Evolutionary conservation across 805 yeast genomes (phyloP), one percentile per base, ranked within the genome.

Genomic region (Wickerhamiella occidentalis): DNA sequence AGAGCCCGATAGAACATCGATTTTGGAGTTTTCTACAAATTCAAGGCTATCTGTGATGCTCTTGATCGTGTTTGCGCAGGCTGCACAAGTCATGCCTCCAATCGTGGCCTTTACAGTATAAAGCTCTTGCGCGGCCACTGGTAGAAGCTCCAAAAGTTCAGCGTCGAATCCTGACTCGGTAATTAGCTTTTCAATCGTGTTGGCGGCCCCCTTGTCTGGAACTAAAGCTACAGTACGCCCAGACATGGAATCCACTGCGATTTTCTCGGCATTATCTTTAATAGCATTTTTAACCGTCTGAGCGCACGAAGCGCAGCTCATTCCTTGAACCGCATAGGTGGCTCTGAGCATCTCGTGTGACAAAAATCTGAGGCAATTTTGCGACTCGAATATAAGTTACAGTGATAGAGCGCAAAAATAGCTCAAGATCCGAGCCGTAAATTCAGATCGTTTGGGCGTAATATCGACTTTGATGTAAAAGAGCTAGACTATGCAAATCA

Each of bases 41-140:
- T 75, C 72, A 36, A 80, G 58, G 3, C 68, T 49, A 18, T 72
- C 29, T 60, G 60, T 22, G 68, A 76, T 28, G 7, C 69, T 63
- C 88, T 90, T 9, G 22, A 81, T 70, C 1, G 75, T 59, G 5
- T 70, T 68, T 1, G 78, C 64, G 56, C 82, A 76, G 9, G 74
- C 66, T 9, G 78, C 72, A 56, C 80, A 74, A 2, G 82, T 75
- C 82, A 81, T 76, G n/a, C 88, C 88, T 45, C 81, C 83, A 40
- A 83, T 76, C 0, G 77, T 64, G 0, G 85, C 86, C 9, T 71
- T 66, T 7, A 80, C 74, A 55, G 72, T 73, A 55, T 68, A 74
- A 22, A 63, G 51, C 49, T 71, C 73, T 3, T 57, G 47, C 29
- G 74, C 66, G 28, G 71, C 71, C 2, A 79, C 72, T 0, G 85